Evolutionary conservation across 345 rosid genomes (phyloP), one percentile per base, ranked within the genome.

Genomic region (Nephelium lappaceum): DNA sequence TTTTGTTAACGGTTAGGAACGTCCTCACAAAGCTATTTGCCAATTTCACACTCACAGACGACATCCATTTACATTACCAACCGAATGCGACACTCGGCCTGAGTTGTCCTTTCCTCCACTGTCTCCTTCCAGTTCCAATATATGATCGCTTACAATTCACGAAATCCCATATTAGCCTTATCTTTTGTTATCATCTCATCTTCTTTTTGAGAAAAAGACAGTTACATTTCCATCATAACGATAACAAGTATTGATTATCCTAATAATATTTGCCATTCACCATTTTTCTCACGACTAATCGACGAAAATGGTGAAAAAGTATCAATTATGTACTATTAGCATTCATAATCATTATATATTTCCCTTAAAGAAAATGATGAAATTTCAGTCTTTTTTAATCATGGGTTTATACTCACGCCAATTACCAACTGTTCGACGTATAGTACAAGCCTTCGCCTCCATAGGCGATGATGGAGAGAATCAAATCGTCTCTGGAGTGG

Each of bases 401-500:
- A 31, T 31, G 36, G 36, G 3, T 31, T 31, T 31, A 4, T 31
- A 31, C 3, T 31, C 60, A 58, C 10, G 60, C 57, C 43, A 53
- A 53, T 58, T 55, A 31, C 36, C 2, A 95, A 88, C 31, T 92
- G 98, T 78, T 95, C 97, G 2, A 92, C 87, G 78, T 93, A 95
- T 86, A 92, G 69, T 95, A 91, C 69, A 91, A 60, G 19, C 98
- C 98, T 77, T 95, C 97, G 69, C 98, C 97, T 2, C 97, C 97
- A 69, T 92, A 95, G 2, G 98, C 92, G 71, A 88, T 63, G 31
- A 86, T 0, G 5, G 89, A 43, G 45, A 95, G 84, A 21, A 87
- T 3, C 39, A 86, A 24, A 39, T 91, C 90, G 42, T 82, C 83
- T 21, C 66, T 81, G 58, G 93, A 85, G 45, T 87, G 82, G 64